Evolutionary conservation across 495 filamentous ascomycete genomes (phyloP).

Genomic region (Hypoxylon trugodes): DNA sequence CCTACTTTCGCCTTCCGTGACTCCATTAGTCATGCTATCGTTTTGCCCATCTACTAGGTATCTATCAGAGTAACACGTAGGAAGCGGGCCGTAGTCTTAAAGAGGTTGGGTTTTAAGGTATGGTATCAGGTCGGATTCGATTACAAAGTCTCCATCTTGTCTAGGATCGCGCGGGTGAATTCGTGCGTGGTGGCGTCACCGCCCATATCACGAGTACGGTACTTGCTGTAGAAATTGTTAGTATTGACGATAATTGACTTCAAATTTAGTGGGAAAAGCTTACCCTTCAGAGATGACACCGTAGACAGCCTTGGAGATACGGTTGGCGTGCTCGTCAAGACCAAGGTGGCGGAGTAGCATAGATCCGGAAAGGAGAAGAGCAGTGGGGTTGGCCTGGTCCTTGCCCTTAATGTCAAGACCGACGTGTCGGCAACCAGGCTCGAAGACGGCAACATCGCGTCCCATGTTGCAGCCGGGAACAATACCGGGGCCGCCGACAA

Average conservation of each 20-base stretch:
- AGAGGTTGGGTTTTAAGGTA: slow-evolving; percentile 21
- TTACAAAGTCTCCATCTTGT: slow-evolving; percentile 80
- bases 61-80: slow-evolving; percentile 30
- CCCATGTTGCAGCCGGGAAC: slow-evolving; percentile 99
- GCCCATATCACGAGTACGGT: slow-evolving; percentile 93
- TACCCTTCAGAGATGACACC: slow-evolving; percentile 94
- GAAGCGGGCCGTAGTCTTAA: slow-evolving; percentile 29
- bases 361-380: slow-evolving; percentile 89
- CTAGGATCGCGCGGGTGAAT: slow-evolving; percentile 91
- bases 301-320: slow-evolving; percentile 97
- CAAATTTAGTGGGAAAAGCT: slow-evolving; percentile 47
- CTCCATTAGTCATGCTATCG: slow-evolving; percentile 37
- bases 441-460: slow-evolving; percentile 96
- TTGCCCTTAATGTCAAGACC: slow-evolving; percentile 99
- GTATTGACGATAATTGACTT: slow-evolving; percentile 14
- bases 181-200: slow-evolving; percentile 88
- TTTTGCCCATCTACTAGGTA: slow-evolving; percentile 35
- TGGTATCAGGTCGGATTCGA: background rate
- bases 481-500: slow-evolving; percentile 97
- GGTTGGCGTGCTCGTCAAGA: slow-evolving; percentile 95
- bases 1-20: slow-evolving; percentile 34
- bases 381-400: slow-evolving; percentile 97
- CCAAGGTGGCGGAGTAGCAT: slow-evolving; percentile 98
- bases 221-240: slow-evolving; percentile 65
- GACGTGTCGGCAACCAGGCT: slow-evolving; percentile 98